Conservation (phyloP, 192 early-diverging fungal genomes). For the Chytriomyces confervae region DNA sequence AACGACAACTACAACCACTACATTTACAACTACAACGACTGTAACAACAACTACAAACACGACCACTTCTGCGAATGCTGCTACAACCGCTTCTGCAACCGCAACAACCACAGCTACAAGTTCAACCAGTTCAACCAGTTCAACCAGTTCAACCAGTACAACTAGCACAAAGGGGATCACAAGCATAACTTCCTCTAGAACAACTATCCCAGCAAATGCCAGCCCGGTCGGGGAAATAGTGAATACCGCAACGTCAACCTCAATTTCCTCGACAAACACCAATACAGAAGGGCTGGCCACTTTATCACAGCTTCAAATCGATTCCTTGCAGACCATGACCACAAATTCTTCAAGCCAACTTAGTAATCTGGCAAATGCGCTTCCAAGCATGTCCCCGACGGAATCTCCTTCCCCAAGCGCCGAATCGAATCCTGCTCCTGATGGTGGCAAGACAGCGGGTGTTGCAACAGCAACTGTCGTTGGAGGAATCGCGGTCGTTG, state of each 20-base stretch:
- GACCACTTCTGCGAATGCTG: no score
- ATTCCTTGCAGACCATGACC: no score
- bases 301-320: no score
- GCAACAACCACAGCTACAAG: background rate
- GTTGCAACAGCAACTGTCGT: background rate
- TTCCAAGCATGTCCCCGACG: no score
- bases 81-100: no score
- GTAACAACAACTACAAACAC: no score
- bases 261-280: background rate
- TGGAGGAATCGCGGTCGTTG: conserved; percentile 10
- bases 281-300: no score
- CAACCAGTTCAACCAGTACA: background rate
- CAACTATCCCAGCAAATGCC: background rate
- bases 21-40: background rate
- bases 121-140: background rate
- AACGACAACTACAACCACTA: background rate
- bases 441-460: no score
- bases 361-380: no score
- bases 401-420: no score
- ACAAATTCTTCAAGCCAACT: no score
- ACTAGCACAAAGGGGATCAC: background rate
- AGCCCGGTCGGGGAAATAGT: background rate
- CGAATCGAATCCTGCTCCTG: no score
- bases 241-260: background rate
- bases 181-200: background rate